phyloP scores from a whole-genome alignment of 1,284 basidiomycete genomes.

The Sparassis latifolia region DNA sequence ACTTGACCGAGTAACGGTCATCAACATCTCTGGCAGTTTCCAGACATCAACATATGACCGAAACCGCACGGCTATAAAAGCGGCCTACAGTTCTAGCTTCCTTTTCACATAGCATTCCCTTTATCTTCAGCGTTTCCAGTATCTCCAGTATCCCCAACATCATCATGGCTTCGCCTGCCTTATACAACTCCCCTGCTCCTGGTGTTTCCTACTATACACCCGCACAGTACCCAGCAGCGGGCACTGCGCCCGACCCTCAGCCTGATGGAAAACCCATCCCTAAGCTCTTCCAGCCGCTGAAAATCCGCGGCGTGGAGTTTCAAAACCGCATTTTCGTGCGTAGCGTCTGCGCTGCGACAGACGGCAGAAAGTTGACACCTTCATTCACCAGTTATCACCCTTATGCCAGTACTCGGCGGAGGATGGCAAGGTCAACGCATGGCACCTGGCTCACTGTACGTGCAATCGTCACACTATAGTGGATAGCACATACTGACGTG shows the following conservation, averaged over 20 bases:
- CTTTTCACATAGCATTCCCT: too few species aligned
- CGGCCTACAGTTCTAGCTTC: too few species aligned
- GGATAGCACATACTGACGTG: neutral
- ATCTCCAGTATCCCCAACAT: neutral
- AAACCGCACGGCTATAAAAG: too few species aligned
- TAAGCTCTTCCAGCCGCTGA: slow-evolving; percentile 8
- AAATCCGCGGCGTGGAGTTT: slow-evolving; percentile 9
- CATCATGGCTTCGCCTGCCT: neutral
- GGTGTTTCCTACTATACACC: slow-evolving; percentile 47
- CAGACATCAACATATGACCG: too few species aligned
- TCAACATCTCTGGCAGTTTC: too few species aligned
- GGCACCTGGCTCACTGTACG: slow-evolving; percentile 5
- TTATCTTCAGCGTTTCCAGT: too few species aligned
- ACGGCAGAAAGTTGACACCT: neutral
- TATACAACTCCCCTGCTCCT: slow-evolving; percentile 14
- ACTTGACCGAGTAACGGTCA: too few species aligned
- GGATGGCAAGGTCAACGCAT: slow-evolving; percentile 4
- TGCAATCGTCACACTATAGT: neutral
- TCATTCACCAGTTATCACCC: slow-evolving; percentile 1
- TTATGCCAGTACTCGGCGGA: slow-evolving; percentile 8
- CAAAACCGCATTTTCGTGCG: slow-evolving; percentile 8
- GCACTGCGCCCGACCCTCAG: slow-evolving; percentile 31
- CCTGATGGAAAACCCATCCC: slow-evolving; percentile 9
- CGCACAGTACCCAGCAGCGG: slow-evolving; percentile 42
- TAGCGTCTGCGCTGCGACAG: neutral